Base-by-base conservation (phyloP, 2,329 filamentous ascomycete genomes). In the Fusarium guadeloupense region DNA sequence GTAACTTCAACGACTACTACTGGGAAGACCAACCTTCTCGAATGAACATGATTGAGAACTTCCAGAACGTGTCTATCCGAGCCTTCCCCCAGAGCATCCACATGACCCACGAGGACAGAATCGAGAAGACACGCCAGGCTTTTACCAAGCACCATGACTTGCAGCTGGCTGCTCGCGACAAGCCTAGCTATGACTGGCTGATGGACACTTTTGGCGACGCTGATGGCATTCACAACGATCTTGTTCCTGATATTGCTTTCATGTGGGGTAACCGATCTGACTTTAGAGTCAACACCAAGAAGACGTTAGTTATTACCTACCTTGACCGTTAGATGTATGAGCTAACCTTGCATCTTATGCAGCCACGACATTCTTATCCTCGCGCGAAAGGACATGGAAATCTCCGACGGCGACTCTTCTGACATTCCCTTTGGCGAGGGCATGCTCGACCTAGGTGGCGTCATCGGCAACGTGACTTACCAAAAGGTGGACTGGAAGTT, bases 1-100 rank as follows among this genome's bases (percentile, higher is more conserved):
- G 67, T 23, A 69, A 69, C 58, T 69, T 69, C 20, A 69, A 69
- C 56, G 67, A 69, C 44, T 69, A 69, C 55, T 69, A 69, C 54
- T 69, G 67, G 67, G 67, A 69, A 48, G 67, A 69, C 49, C 67
- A 69, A 56, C 67, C 67, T 55, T 69, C 67, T 13, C 67, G 67
- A 42, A 69, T 69, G 67, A 69, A 70, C 62, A 69, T 70, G 67
- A 70, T 70, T 21, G 31, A 49, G 25, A 66, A 60, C 46, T 70
- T 68, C 37, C 48, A 53, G 19, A 59, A 69, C 41, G 28, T 62
- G 16, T 62, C 68, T 7, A 49, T 70, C 25, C 66, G 68, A 30
- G 68, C 68, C 13, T 70, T 69, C 42, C 67, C 67, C 9, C 67
- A 69, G 58, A 68, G 65, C 40, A 61, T 69, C 35, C 49, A 59